These are phyloP conservation scores for Coemansia sp. DNA, from an alignment of 192 early-diverging fungal genomes.

Conservation along the genomic window DNA sequence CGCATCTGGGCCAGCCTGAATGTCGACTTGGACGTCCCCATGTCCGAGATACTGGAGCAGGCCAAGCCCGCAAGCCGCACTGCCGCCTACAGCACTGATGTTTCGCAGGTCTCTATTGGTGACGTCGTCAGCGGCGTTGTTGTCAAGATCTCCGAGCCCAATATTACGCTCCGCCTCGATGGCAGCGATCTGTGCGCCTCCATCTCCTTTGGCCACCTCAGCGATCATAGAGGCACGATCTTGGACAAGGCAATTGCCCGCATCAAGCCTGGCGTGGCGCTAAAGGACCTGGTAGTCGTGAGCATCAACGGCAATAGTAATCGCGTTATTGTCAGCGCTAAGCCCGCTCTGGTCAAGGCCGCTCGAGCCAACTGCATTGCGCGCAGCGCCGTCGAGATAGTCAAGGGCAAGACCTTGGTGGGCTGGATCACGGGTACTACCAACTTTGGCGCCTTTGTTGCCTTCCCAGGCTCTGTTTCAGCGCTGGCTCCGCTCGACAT, in stretches of 20 bases:
- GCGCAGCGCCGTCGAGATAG: constrained; percentile 37
- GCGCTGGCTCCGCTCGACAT: constrained; percentile 59
- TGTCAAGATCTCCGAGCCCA: constrained; percentile 50
- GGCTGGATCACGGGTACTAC: constrained; percentile 65
- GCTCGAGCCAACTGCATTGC: constrained; percentile 54
- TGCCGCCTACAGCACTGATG: constrained; percentile 22
- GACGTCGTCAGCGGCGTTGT: constrained; percentile 59
- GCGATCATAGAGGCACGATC: constrained; percentile 58
- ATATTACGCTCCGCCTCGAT: constrained; percentile 58
- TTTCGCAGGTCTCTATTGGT: constrained; percentile 43
- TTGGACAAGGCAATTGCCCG: constrained; percentile 26
- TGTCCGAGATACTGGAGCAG: constrained; percentile 37
- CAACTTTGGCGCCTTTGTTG: constrained; percentile 66
- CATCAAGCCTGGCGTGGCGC: constrained; percentile 22
- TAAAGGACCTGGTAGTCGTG: constrained; percentile 63
- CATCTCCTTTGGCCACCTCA: constrained; percentile 60
- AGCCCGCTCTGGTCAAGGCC: constrained; percentile 61
- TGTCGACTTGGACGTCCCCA: constrained; percentile 32
- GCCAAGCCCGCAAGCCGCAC: background rate
- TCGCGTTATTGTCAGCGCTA: constrained; percentile 60
- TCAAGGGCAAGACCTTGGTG: constrained; percentile 59
- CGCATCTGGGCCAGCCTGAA: constrained; percentile 57
- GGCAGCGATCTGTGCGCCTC: constrained; percentile 58
- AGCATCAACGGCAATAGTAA: constrained; percentile 50
- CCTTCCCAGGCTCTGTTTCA: constrained; percentile 57